Evolutionary conservation across 768 basidiomycete species (phyloP).

Genomic region (Lyophyllum semitale): DNA sequence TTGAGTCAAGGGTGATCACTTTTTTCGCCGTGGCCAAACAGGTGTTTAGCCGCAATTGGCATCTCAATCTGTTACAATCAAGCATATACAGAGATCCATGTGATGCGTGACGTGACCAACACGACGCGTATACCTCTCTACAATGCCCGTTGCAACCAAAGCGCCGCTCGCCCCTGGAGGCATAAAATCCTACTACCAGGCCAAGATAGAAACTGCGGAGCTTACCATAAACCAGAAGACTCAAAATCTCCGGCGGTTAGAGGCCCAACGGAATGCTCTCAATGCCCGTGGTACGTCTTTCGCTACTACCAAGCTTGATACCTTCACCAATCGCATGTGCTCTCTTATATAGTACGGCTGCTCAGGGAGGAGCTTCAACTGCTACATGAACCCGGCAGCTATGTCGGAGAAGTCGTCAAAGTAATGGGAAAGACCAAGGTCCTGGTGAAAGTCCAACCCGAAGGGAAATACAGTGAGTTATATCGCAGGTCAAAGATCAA

Average conservation of each 20-base stretch:
- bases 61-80: not conserved
- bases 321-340: not conserved
- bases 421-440: conserved; percentile 99
- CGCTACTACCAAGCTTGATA: not conserved
- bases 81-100: conserved; percentile 2
- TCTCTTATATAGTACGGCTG: conserved; percentile 63
- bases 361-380: conserved; percentile 82
- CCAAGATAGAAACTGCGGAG: conserved; percentile 94
- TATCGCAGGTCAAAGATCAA: not conserved
- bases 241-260: conserved; percentile 91
- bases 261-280: conserved; percentile 95
- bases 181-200: conserved; percentile 89
- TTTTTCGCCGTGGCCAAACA: too few relatives aligned
- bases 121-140: conserved; percentile 30
- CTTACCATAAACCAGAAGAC: conserved; percentile 94
- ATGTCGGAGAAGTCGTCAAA: conserved; percentile 97
- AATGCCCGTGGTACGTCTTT: conserved; percentile 79
- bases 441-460: conserved; percentile 95
- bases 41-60: not conserved
- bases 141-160: conserved; percentile 40
- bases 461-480: conserved; percentile 95
- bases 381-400: conserved; percentile 85
- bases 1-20: too few relatives aligned
- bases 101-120: conserved; percentile 18
- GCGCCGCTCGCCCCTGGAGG: conserved; percentile 55